Evolutionary conservation across 1,284 basidiomycete genomes (phyloP).

Genomic region (Violaceomyces palustris): DNA sequence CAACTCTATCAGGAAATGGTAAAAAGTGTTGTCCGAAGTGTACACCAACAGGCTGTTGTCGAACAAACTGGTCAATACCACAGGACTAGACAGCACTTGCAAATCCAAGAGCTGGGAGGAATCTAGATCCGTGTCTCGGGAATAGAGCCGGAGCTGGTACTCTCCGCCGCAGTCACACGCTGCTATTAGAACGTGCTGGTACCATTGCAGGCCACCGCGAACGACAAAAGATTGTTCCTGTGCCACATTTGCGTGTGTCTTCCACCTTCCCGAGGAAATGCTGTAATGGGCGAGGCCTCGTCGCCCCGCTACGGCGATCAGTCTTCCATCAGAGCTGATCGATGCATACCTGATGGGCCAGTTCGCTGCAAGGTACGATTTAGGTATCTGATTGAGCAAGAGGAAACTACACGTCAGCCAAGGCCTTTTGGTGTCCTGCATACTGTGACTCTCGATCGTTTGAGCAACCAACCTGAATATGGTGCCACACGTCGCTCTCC

Average conservation of each 20-base stretch:
- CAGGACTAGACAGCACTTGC: slow-evolving; percentile 65
- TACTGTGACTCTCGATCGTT: too few species aligned
- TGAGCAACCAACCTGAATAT: too few species aligned
- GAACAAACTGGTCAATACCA: slow-evolving; percentile 64
- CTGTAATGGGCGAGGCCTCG: slow-evolving; percentile 91
- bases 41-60: slow-evolving; percentile 97
- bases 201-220: slow-evolving; percentile 90
- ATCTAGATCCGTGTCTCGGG: slow-evolving; percentile 85
- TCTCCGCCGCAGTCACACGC: slow-evolving; percentile 59
- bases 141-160: slow-evolving; percentile 73
- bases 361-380: slow-evolving; percentile 78
- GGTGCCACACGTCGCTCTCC: slow-evolving; percentile 75
- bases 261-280: slow-evolving; percentile 89
- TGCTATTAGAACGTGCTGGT: slow-evolving; percentile 88
- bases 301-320: slow-evolving; percentile 88
- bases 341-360: slow-evolving; percentile 94
- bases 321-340: slow-evolving; percentile 80
- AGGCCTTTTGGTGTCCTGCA: neutral
- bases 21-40: slow-evolving; percentile 89
- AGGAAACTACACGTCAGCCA: neutral
- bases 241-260: slow-evolving; percentile 73
- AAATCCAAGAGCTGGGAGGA: slow-evolving; percentile 78
- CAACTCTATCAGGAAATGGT: slow-evolving; percentile 86
- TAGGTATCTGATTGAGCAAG: slow-evolving; percentile 69
- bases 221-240: slow-evolving; percentile 87